phyloP scores from a whole-genome alignment of 345 rosid species.

The Lepidium africanum region DNA sequence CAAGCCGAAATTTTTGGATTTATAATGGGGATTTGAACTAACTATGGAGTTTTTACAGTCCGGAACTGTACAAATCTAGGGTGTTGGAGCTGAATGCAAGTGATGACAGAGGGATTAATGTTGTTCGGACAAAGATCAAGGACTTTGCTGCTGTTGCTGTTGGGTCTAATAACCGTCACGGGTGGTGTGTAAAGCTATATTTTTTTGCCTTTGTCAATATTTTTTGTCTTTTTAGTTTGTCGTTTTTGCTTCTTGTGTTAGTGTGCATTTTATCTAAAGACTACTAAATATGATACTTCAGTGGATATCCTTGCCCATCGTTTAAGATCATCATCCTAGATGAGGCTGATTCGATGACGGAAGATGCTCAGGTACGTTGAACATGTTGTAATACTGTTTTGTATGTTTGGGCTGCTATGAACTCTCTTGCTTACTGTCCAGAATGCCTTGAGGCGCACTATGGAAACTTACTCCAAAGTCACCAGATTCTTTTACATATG shows the following conservation, averaged over 20 bases:
- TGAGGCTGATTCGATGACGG: conserved; percentile 98
- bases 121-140: conserved; percentile 92
- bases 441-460: conserved; percentile 93
- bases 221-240: neutral
- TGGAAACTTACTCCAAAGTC: conserved; percentile 96
- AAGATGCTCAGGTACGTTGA: conserved; percentile 89
- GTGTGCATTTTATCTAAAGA: neutral
- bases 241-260: neutral
- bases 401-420: neutral
- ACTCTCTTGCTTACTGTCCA: conserved; percentile 13
- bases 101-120: conserved; percentile 97
- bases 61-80: conserved; percentile 85
- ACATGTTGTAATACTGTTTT: neutral
- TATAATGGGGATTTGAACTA: neutral
- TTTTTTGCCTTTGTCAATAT: neutral
- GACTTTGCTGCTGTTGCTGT: conserved; percentile 69
- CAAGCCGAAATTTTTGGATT: neutral
- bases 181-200: conserved; percentile 32
- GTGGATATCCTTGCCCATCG: conserved; percentile 89
- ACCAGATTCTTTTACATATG: conserved; percentile 94
- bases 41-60: conserved; percentile 39
- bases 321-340: conserved; percentile 86
- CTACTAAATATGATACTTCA: conserved; percentile 20
- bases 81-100: conserved; percentile 97
- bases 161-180: conserved; percentile 58